Evolutionary conservation across 2,329 filamentous ascomycete species (phyloP), one percentile per base, ranked within the genome.

Genomic region (Fusarium transvaalense): DNA sequence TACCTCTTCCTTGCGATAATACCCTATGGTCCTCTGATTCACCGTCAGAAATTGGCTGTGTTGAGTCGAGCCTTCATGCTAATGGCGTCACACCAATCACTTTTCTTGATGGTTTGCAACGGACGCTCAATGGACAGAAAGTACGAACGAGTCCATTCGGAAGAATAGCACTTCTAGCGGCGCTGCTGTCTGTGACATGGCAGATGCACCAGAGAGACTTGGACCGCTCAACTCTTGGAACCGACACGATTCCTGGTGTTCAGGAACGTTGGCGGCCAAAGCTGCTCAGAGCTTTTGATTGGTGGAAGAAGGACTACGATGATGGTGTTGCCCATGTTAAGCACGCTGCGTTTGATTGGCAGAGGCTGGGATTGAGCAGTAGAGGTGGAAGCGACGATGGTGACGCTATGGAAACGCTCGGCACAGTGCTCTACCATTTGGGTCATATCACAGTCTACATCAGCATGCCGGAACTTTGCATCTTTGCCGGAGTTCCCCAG

Each of bases 231-330:
- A 75, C 73, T 1, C 71, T 75, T 2, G 73, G 72, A 0, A 61
- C 67, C 0, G 73, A 75, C 17, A 74, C 73, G 1, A 69, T 75
- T 38, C 65, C 72, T 4, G 73, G 71, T 23, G 71, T 75, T 10
- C 73, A 75, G 46, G 73, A 75, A 32, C 65, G 73, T 42, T 75
- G 73, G 73, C 71, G 73, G 5, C 73, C 73, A 3, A 75, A 75
- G 37, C 25, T 75, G 12, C 46, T 75, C 9, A 46, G 73, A 14
- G 73, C 73, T 5, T 75, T 75, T 55, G 73, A 75, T 51, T 75
- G 73, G 73, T 75, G 73, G 73, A 75, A 75, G 50, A 74, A 75
- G 23, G 73, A 75, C 42, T 75, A 75, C 10, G 73, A 75, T 15
- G 72, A 75, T 27, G 73, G 73, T 5, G 65, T 75, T 38, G 73